Evolutionary conservation across 2,329 filamentous ascomycete species (phyloP).

Genomic region (Trichophyton schoenleinii): DNA sequence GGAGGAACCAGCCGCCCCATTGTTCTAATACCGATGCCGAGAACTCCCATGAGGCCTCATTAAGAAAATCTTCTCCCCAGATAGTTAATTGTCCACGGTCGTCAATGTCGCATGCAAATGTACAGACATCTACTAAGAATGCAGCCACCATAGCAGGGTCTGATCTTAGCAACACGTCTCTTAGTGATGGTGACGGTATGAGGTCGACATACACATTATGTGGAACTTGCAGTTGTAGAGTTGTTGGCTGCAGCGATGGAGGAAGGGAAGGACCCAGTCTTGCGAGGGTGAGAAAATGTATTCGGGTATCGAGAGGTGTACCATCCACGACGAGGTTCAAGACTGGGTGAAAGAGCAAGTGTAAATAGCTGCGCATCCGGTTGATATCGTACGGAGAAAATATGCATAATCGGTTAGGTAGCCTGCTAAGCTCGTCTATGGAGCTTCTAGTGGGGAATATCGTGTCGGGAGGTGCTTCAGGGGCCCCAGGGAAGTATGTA

Average conservation of each 20-base stretch:
- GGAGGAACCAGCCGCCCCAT: slow-evolving; percentile 31
- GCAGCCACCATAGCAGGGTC: slow-evolving; percentile 25
- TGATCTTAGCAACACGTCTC: slow-evolving; percentile 27
- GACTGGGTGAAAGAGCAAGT: slow-evolving; percentile 26
- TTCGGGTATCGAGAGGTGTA: slow-evolving; percentile 20
- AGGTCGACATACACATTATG: slow-evolving; percentile 34
- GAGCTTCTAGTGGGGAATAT: neutral
- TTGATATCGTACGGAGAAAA: slow-evolving; percentile 26
- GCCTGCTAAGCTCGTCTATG: no score
- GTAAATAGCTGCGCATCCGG: slow-evolving; percentile 24
- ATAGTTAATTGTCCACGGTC: slow-evolving; percentile 31
- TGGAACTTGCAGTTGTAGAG: slow-evolving; percentile 28
- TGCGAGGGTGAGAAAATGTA: slow-evolving; percentile 23
- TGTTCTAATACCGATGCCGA: slow-evolving; percentile 28
- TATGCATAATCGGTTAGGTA: slow-evolving; percentile 12
- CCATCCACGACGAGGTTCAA: slow-evolving; percentile 18
- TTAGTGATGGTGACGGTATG: slow-evolving; percentile 30
- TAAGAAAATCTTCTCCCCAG: slow-evolving; percentile 33
- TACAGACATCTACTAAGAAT: slow-evolving; percentile 29
- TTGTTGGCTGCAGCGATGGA: slow-evolving; percentile 25
- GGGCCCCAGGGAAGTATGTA: neutral
- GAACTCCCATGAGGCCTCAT: slow-evolving; percentile 34
- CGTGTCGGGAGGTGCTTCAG: neutral
- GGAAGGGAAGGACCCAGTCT: slow-evolving; percentile 24
- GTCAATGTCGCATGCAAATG: slow-evolving; percentile 24